Percentiles rank a stretch among this genome's conserved stretches.
phyloP scores from a whole-genome alignment of 805 yeast species.

The Starmerella gropengiesseri region DNA sequence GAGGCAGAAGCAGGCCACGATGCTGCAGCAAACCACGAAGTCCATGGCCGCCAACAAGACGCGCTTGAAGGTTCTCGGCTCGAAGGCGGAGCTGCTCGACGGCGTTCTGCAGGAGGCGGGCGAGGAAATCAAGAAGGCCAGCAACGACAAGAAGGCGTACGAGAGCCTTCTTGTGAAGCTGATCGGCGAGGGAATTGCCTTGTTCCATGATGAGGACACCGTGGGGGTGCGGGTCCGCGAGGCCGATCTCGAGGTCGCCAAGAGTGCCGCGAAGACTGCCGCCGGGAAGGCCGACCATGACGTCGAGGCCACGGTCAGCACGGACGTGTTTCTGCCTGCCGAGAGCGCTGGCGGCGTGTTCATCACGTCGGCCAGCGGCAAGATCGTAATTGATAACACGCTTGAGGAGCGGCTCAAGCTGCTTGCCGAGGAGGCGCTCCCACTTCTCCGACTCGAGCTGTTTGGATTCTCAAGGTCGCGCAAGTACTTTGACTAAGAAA shows the following conservation, averaged over 20 bases:
- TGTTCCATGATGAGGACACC: constrained; percentile 62
- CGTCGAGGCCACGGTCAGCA: constrained; percentile 41
- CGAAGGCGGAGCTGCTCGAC: constrained; percentile 71
- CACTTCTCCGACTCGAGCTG: constrained; percentile 81
- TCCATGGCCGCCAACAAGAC: constrained; percentile 93
- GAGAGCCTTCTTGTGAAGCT: constrained; percentile 60
- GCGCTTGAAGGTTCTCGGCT: constrained; percentile 76
- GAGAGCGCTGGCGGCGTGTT: constrained; percentile 78
- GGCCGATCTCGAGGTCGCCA: constrained; percentile 48
- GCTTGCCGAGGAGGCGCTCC: constrained; percentile 73
- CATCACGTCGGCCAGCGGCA: constrained; percentile 57
- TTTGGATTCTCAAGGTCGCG: constrained; percentile 65
- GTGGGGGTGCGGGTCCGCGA: constrained; percentile 51
- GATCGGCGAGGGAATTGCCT: constrained; percentile 56
- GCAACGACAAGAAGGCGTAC: constrained; percentile 50
- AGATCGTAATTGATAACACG: constrained; percentile 84
- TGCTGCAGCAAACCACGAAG: constrained; percentile 90
- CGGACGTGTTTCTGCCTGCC: constrained; percentile 52
- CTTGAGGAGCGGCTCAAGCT: constrained; percentile 85
- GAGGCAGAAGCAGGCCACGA: constrained; percentile 79
- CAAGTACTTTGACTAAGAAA: constrained; percentile 69
- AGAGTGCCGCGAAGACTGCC: constrained; percentile 52
- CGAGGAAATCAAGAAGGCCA: constrained; percentile 44
- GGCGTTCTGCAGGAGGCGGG: constrained; percentile 64
- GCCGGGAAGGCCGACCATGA: constrained; percentile 51